Percentiles rank a stretch among this genome's conserved stretches.
These are phyloP conservation scores for Leccinum broughii DNA, from an alignment of 768 basidiomycete species.

Conservation along the genomic window DNA sequence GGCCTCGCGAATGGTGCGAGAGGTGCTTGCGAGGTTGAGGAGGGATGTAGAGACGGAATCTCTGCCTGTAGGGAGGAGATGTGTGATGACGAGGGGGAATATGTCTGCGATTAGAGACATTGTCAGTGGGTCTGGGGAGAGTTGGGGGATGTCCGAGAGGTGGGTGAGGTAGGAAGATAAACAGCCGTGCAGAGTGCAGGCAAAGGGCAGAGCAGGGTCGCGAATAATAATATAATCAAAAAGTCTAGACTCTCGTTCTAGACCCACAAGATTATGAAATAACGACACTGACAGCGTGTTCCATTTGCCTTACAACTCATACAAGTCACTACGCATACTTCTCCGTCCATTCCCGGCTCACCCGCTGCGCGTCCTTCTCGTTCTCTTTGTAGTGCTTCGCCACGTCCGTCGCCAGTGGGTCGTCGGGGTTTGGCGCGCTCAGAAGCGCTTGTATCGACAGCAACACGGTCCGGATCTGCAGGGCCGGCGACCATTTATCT, in stretches of 20 bases:
- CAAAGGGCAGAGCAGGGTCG: slow-evolving; percentile 18
- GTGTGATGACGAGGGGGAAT: slow-evolving; percentile 34
- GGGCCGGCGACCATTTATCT: slow-evolving; percentile 99
- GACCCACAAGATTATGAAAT: slow-evolving; percentile 19
- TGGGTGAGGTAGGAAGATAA: slow-evolving; percentile 5
- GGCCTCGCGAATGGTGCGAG: slow-evolving; percentile 29
- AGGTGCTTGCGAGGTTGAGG: slow-evolving; percentile 25
- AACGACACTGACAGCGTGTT: slow-evolving; percentile 8
- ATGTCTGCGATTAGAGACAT: slow-evolving; percentile 38
- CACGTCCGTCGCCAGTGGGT: slow-evolving; percentile 91
- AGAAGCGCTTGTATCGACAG: slow-evolving; percentile 97
- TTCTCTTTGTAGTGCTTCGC: slow-evolving; percentile 99
- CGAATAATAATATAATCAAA: slow-evolving; percentile 14
- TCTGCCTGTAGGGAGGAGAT: slow-evolving; percentile 14
- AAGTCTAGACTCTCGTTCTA: slow-evolving; percentile 27
- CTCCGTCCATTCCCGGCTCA: slow-evolving; percentile 95
- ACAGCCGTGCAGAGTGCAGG: slow-evolving; percentile 1
- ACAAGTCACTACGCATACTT: slow-evolving; percentile 59
- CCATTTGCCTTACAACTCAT: not conserved
- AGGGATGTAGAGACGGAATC: slow-evolving; percentile 17
- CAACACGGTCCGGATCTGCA: slow-evolving; percentile 97
- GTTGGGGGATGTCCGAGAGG: not conserved
- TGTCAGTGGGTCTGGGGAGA: slow-evolving; percentile 6
- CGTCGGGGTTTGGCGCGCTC: slow-evolving; percentile 95
- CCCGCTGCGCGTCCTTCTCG: slow-evolving; percentile 88